phyloP scores from a whole-genome alignment of 257 asterid species.

The Jacaranda copaia region DNA sequence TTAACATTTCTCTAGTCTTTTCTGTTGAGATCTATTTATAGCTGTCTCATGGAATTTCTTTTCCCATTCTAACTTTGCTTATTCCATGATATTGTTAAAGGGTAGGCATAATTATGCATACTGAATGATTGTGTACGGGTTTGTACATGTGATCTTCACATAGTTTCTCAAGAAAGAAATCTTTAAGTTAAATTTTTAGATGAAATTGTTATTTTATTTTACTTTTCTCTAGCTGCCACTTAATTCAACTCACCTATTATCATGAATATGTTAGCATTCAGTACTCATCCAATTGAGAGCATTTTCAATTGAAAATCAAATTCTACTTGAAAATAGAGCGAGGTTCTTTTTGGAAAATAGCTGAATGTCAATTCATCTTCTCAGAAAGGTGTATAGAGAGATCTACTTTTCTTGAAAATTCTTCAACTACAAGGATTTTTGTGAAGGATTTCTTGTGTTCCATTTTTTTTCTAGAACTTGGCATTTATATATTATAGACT shows the following conservation, averaged over 20 bases:
- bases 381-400: no score
- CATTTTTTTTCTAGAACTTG: no score
- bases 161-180: not conserved
- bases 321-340: no score
- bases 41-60: not conserved
- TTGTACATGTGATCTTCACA: not conserved
- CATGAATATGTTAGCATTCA: not conserved
- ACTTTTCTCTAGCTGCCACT: not conserved
- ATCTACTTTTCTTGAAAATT: no score
- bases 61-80: not conserved
- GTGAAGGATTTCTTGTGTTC: no score
- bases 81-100: not conserved
- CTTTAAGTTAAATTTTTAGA: not conserved
- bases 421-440: no score
- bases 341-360: no score
- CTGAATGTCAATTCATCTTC: no score
- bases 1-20: not conserved
- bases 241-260: not conserved
- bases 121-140: not conserved
- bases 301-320: not conserved
- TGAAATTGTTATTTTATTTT: not conserved
- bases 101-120: not conserved
- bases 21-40: not conserved
- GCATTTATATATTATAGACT: no score
- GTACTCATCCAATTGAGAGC: not conserved